phyloP scores from a whole-genome alignment of 768 basidiomycete genomes.

The Pholiota conissans region DNA sequence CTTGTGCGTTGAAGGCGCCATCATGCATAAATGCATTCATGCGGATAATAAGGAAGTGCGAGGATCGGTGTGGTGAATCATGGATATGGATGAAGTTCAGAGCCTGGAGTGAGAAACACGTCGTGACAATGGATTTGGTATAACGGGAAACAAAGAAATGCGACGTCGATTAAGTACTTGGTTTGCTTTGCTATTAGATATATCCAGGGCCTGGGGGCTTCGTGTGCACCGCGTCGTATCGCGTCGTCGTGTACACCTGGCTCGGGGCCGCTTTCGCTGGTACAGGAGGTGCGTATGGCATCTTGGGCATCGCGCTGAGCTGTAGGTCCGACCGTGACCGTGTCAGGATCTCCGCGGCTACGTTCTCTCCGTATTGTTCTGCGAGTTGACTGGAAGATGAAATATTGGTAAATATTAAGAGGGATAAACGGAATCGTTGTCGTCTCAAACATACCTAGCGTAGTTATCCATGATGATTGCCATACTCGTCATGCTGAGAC shows the following conservation, averaged over 20 bases:
- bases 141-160: no score
- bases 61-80: no score
- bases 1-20: no score
- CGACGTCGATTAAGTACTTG: no score
- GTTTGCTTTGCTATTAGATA: no score
- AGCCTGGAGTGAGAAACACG: no score
- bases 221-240: neutral
- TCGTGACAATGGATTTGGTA: no score
- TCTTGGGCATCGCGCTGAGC: conserved; percentile 13
- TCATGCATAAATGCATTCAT: no score
- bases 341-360: conserved; percentile 53
- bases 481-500: conserved; percentile 69
- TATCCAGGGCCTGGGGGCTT: neutral
- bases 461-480: conserved; percentile 85
- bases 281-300: conserved; percentile 5
- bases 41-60: no score
- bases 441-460: conserved; percentile 66
- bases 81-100: no score
- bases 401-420: no score
- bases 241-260: neutral
- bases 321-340: conserved; percentile 49
- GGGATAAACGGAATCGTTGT: no score
- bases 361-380: conserved; percentile 63
- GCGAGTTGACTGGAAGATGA: conserved; percentile 56
- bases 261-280: neutral